Base-by-base conservation (phyloP, 306 rosid species). In the Inga leiocalycina region DNA sequence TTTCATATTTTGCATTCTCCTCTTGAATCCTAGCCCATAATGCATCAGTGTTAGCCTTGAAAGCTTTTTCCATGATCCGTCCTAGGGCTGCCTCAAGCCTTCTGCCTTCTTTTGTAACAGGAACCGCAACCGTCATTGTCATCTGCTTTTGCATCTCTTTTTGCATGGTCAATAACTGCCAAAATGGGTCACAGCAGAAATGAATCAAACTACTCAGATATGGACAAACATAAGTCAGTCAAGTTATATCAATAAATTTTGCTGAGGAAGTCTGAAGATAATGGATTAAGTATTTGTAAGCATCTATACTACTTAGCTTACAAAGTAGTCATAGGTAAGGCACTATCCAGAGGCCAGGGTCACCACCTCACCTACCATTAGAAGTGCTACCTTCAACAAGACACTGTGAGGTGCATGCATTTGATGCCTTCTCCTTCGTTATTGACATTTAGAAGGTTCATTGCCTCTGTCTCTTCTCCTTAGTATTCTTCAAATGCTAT, bases 81-180 rank as follows among this genome's bases (percentile, higher is more conserved):
- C 97, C 97, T 22, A 94, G 83, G 83, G 94, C 85, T 8, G 92
- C 87, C 91, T 97, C 98, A 22, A 97, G 93, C 86, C 98, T 83
- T 83, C 87, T 92, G 62, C 99, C 97, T 87, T 97, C 99, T 93
- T 97, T 97, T 34, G 95, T 86, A 73, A 94, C 88, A 15, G 97
- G 99, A 80, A 85, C 94, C 4, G 98, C 80, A 74, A 89, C 90
- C 76, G 84, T 86, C 92, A 80, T 86, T 57, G 93, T 77, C 90
- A 97, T 89, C 89, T 97, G 98, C 87, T 94, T 97, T 86, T 94
- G 99, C 90, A 87, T 80, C 76, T 97, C 99, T 75, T 91, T 97
- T 80, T 94, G 97, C 91, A 87, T 91, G 45, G 87, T 79, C 83
- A 97, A 41, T 48, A 97, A 72, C 99, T 97, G 97, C 85, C 73